These are phyloP conservation scores for Scheffersomyces cryptocercus DNA, from an alignment of 1,139 yeast genomes.

Conservation along the genomic window DNA sequence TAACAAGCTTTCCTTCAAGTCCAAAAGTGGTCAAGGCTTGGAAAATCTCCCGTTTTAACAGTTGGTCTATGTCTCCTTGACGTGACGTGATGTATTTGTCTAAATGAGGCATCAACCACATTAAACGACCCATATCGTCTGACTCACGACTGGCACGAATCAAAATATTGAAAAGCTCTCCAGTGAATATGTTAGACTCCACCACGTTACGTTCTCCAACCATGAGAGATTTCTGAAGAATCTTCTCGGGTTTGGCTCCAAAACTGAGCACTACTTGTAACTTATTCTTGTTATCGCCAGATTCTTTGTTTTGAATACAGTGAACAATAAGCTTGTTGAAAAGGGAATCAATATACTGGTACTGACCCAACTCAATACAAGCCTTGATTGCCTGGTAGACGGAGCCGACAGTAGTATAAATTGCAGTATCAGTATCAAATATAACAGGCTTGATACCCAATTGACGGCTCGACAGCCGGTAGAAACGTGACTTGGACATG, in stretches of 20 bases:
- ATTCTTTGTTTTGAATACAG: conserved; percentile 11
- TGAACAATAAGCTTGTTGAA: conserved; percentile 37
- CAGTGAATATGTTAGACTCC: conserved; percentile 21
- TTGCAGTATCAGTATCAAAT: conserved; percentile 13
- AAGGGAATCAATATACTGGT: conserved; percentile 33
- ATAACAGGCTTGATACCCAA: conserved; percentile 12
- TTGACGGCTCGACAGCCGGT: conserved; percentile 12
- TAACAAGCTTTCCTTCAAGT: conserved; percentile 15
- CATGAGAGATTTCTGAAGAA: conserved; percentile 1
- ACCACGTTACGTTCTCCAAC: not conserved
- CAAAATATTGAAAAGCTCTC: conserved; percentile 25
- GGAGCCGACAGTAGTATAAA: conserved; percentile 13
- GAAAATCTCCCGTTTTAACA: conserved; percentile 10
- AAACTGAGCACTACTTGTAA: conserved; percentile 18
- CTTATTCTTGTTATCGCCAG: conserved; percentile 11
- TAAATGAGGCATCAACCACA: conserved; percentile 42
- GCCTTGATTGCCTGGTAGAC: conserved; percentile 31
- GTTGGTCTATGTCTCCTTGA: not conserved
- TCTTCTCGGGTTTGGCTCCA: conserved; percentile 10
- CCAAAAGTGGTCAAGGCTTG: conserved; percentile 14
- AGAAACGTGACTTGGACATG: conserved; percentile 32
- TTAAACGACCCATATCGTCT: conserved; percentile 36
- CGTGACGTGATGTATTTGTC: conserved; percentile 25
- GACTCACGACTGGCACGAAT: conserved; percentile 27
- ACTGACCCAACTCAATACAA: conserved; percentile 29